Base-by-base conservation (phyloP, 1,284 basidiomycete genomes). In the Amylostereum areolatum region DNA sequence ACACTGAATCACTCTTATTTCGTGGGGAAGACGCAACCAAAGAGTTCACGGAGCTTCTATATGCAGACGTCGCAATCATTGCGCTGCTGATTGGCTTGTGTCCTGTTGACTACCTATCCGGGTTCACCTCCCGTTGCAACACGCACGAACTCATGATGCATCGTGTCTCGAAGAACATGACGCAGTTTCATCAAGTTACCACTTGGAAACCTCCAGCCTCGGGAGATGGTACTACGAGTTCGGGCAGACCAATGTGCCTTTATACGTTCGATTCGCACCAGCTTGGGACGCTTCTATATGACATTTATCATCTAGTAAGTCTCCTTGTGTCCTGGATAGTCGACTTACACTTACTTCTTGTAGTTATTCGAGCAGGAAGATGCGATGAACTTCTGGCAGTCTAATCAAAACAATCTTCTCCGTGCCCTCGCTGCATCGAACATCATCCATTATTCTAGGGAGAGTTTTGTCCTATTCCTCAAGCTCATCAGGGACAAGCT, bases 361-460 rank as follows among this genome's bases (percentile, higher is more conserved):
- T n/a, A 43, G 18, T 69, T 81, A 66, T 81, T 81, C 46, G 52
- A 63, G n/a, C 59, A 69, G 27, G 74, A 75, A 50, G 59, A 68
- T 35, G 8, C 60, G 5, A 39, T 12, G 45, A 54, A 53, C 41
- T 61, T 64, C 48, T 53, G 18, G 43, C 34, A 43, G 28, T 39
- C 55, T 28, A 59, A 62, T 32, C 36, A 57, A 42, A 39, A 52
- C 6, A 60, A 63, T 40, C 2, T 57, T 4, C 0, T 39, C 5
- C 55, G 57, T 24, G 63, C 62, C 4, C 40, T 67, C 27, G 35
- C 46, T 1, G 36, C 40, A 1, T 60, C 65, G 4, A 61, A 62
- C 31, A 40, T 66, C 9, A 48, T 67, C 12, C 74, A 75, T 48
- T 78, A 80, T 54, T 62, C 59, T 12, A 67, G 78, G 4, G 64